Percentiles rank a stretch among this genome's conserved stretches.
phyloP scores from a whole-genome alignment of 192 early-diverging fungal genomes.

The Chytriomyces hyalinus region DNA sequence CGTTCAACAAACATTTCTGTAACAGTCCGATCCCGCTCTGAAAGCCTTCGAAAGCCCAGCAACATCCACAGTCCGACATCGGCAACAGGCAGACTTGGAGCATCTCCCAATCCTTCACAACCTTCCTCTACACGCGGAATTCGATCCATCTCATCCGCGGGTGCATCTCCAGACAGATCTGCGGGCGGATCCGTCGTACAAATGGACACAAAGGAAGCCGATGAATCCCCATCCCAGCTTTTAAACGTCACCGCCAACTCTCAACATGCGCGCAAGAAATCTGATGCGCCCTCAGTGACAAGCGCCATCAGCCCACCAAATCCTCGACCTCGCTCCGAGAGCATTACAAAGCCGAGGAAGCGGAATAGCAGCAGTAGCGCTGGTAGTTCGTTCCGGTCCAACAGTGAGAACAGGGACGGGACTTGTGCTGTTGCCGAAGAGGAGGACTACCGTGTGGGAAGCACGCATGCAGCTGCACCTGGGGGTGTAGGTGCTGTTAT shows the following conservation, averaged over 20 bases:
- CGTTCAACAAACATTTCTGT: conserved; percentile 4
- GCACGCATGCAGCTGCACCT: too few relatives aligned
- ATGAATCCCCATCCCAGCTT: too few relatives aligned
- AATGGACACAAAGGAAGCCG: too few relatives aligned
- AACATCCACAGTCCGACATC: not conserved
- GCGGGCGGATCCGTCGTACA: too few relatives aligned
- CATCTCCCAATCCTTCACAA: not conserved
- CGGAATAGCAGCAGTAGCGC: too few relatives aligned
- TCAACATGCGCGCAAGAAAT: not conserved
- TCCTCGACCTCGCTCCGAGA: not conserved
- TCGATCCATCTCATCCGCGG: not conserved
- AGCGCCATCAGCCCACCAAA: not conserved
- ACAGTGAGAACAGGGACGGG: too few relatives aligned
- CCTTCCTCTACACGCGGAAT: conserved; percentile 17
- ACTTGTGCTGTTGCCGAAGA: too few relatives aligned
- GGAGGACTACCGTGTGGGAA: too few relatives aligned
- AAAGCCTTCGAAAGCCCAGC: conserved; percentile 23
- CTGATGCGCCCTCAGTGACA: not conserved
- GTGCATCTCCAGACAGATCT: too few relatives aligned
- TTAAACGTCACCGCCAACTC: too few relatives aligned
- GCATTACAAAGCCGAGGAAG: not conserved
- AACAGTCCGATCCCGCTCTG: conserved; percentile 13
- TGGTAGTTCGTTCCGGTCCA: too few relatives aligned
- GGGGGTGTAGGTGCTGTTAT: too few relatives aligned
- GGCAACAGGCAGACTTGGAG: not conserved